Percentiles rank a stretch among this genome's conserved stretches.
These are phyloP conservation scores for Rosa hybrid DNA, from an alignment of 331 rosid species.

Conservation along the genomic window DNA sequence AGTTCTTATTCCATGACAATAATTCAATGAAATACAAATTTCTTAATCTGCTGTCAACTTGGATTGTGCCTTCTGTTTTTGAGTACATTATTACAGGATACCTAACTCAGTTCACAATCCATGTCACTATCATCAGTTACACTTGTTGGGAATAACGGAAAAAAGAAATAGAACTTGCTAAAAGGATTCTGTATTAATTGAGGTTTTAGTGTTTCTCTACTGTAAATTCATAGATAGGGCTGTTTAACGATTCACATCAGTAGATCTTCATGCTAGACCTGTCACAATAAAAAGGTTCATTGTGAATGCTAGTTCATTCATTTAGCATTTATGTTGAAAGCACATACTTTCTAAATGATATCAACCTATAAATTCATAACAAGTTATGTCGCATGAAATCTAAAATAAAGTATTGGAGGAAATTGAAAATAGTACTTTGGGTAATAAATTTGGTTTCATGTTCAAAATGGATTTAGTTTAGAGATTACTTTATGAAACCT, in stretches of 20 bases:
- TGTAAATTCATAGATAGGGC: too few relatives aligned
- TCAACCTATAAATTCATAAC: not conserved
- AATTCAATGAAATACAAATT: slow-evolving; percentile 6
- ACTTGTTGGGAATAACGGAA: not conserved
- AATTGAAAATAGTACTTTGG: not conserved
- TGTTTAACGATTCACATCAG: not conserved
- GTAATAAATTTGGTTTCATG: too few relatives aligned
- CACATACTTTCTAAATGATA: not conserved
- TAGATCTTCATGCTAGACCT: not conserved
- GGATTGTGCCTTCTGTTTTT: not conserved
- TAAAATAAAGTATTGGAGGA: not conserved
- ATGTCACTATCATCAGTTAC: not conserved
- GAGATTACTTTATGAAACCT: too few relatives aligned
- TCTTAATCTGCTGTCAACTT: not conserved
- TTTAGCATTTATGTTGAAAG: not conserved
- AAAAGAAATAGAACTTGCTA: too few relatives aligned
- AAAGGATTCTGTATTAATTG: not conserved
- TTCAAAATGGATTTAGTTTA: too few relatives aligned
- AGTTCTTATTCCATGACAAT: not conserved
- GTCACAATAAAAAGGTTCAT: not conserved
- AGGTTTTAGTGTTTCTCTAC: not conserved
- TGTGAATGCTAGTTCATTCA: not conserved
- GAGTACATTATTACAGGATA: not conserved
- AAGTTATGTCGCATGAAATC: not conserved
- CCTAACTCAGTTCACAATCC: not conserved